A percentile compares a stretch with the other conserved stretches of the same genome.
Evolutionary conservation across 1,284 basidiomycete genomes (phyloP).

Genomic region (Tetrapyrgos nigripes): DNA sequence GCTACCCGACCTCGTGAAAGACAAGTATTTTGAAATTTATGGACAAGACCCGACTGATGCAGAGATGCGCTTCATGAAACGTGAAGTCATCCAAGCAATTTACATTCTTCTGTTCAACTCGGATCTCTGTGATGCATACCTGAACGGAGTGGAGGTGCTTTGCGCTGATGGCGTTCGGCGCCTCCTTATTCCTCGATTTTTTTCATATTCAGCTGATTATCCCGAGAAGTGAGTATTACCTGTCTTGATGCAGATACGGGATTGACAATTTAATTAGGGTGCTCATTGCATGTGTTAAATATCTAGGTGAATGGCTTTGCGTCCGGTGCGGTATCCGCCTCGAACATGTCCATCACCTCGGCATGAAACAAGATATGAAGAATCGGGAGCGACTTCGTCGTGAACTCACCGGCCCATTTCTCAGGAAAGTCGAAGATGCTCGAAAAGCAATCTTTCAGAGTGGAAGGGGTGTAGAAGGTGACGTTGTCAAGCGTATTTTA

Average conservation of each 20-base stretch:
- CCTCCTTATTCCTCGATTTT: slow-evolving; percentile 31
- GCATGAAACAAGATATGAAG: background rate
- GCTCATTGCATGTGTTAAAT: slow-evolving; percentile 23
- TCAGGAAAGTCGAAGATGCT: slow-evolving; percentile 1
- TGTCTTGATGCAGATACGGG: slow-evolving; percentile 22
- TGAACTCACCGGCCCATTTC: background rate
- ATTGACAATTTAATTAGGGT: slow-evolving; percentile 29
- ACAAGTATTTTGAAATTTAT: slow-evolving; percentile 24
- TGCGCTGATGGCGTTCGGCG: slow-evolving; percentile 33
- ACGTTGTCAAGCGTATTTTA: slow-evolving; percentile 16
- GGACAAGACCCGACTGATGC: slow-evolving; percentile 17
- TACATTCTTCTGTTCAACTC: slow-evolving; percentile 32
- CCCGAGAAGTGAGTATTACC: slow-evolving; percentile 38
- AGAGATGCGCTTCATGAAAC: slow-evolving; percentile 31
- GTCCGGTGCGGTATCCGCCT: background rate
- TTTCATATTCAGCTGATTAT: slow-evolving; percentile 42
- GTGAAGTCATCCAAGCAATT: slow-evolving; percentile 38
- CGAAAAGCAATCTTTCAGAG: slow-evolving; percentile 20
- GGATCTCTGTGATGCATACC: slow-evolving; percentile 37
- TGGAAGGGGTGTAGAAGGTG: slow-evolving; percentile 15
- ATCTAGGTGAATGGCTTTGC: background rate
- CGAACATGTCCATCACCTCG: background rate
- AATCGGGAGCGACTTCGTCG: slow-evolving; percentile 15
- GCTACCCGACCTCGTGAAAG: slow-evolving; percentile 28
- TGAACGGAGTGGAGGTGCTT: slow-evolving; percentile 32